phyloP scores from a whole-genome alignment of 129 eudicot species.

The Centella asiatica region DNA sequence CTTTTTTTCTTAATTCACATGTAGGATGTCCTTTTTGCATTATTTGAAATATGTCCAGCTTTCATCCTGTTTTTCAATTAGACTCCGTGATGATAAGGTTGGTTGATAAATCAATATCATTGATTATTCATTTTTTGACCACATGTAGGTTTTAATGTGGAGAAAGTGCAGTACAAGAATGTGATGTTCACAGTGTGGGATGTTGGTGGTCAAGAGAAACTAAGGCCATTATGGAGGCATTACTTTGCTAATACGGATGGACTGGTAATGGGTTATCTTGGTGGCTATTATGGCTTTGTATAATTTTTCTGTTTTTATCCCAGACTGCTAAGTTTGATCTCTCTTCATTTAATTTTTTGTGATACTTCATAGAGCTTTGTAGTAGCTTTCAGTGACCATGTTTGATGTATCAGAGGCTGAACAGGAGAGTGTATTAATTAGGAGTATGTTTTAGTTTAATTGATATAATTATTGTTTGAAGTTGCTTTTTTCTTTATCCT shows the following conservation, averaged over 20 bases:
- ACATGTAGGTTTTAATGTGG: slow-evolving; percentile 93
- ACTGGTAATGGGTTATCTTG: slow-evolving; percentile 41
- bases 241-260: slow-evolving; percentile 96
- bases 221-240: slow-evolving; percentile 98
- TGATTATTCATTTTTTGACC: slow-evolving; percentile 5
- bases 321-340: not conserved
- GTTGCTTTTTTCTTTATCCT: no score
- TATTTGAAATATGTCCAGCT: not conserved
- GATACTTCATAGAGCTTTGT: not conserved
- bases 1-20: not conserved
- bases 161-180: slow-evolving; percentile 97
- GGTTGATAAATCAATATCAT: not conserved
- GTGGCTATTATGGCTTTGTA: not conserved
- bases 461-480: no score
- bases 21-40: not conserved
- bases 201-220: slow-evolving; percentile 97
- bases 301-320: not conserved
- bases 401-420: not conserved
- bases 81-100: not conserved
- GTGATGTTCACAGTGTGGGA: slow-evolving; percentile 97
- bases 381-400: not conserved
- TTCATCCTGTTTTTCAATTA: no score
- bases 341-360: not conserved
- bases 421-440: not conserved
- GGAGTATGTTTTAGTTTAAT: no score